phyloP scores from a whole-genome alignment of 441 rosid genomes.

The Populus hybrid region DNA sequence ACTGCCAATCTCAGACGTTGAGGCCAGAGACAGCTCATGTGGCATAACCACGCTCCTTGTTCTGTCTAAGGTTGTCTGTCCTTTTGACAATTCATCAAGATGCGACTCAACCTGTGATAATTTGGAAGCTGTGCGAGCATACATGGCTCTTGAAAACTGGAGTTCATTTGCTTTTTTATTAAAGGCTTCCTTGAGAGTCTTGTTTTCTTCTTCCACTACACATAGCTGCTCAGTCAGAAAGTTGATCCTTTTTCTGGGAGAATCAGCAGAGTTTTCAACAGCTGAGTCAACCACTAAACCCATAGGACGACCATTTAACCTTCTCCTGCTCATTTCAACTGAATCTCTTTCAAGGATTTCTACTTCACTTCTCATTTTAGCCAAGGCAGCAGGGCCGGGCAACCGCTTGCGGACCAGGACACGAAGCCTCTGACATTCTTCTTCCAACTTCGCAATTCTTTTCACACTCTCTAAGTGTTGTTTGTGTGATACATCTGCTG shows the following conservation, averaged over 20 bases:
- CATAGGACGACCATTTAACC: constrained; percentile 34
- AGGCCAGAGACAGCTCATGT: constrained; percentile 44
- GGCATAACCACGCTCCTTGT: constrained; percentile 37
- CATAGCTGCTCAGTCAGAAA: constrained; percentile 58
- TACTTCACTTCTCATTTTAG: constrained; percentile 76
- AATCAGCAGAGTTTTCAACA: constrained; percentile 31
- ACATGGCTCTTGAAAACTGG: constrained; percentile 60
- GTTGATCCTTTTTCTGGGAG: constrained; percentile 33
- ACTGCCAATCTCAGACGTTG: constrained; percentile 54
- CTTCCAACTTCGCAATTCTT: constrained; percentile 81
- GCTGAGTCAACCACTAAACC: constrained; percentile 30
- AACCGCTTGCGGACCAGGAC: constrained; percentile 69
- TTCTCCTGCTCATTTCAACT: constrained; percentile 47
- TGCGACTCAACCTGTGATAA: too few species aligned
- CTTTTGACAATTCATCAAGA: constrained; percentile 50
- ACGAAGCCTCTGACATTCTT: constrained; percentile 86
- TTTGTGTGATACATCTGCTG: constrained; percentile 69
- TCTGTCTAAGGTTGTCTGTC: constrained; percentile 38
- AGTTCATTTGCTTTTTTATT: constrained; percentile 66
- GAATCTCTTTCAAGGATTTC: constrained; percentile 59
- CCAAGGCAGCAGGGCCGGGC: constrained; percentile 74
- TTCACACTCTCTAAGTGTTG: constrained; percentile 70
- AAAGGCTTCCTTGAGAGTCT: constrained; percentile 62
- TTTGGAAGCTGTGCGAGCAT: constrained; percentile 57
- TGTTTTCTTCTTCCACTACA: constrained; percentile 84